Conservation (phyloP, 257 asterid species). For the Echium plantagineum region DNA sequence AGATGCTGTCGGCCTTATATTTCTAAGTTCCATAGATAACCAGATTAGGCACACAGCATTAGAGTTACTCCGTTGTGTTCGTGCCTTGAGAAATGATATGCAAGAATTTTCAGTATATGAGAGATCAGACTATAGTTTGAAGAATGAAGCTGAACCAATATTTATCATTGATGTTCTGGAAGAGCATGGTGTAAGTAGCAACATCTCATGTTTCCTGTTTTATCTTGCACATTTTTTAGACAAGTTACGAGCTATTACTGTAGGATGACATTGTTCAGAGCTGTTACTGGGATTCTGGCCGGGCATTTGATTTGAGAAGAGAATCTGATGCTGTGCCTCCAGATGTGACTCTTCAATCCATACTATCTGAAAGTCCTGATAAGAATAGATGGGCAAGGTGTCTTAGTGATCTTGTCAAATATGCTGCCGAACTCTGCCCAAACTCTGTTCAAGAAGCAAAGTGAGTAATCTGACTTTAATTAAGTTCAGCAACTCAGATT, state of each 20-base stretch:
- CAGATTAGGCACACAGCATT: constrained; percentile 97
- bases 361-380: constrained; percentile 91
- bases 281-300: constrained; percentile 95
- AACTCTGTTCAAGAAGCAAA: constrained; percentile 91
- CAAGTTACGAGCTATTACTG: constrained; percentile 5
- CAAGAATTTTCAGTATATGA: constrained; percentile 56
- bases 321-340: constrained; percentile 94
- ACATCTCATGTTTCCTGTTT: constrained; percentile 14
- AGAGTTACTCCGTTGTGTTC: constrained; percentile 92
- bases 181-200: constrained; percentile 84
- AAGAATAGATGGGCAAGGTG: constrained; percentile 99
- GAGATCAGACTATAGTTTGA: constrained; percentile 44
- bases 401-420: constrained; percentile 84
- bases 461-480: constrained; percentile 32
- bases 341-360: constrained; percentile 89
- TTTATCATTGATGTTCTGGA: constrained; percentile 95
- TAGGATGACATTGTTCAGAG: constrained; percentile 99
- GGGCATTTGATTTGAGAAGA: constrained; percentile 86
- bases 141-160: constrained; percentile 80
- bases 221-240: constrained; percentile 3
- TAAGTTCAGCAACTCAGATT: neutral
- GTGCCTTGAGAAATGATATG: constrained; percentile 81
- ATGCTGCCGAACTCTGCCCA: constrained; percentile 92
- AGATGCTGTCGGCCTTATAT: constrained; percentile 97
- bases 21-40: constrained; percentile 94